Conservation (phyloP, 257 asterid genomes). For the Solanum pennellii region DNA sequence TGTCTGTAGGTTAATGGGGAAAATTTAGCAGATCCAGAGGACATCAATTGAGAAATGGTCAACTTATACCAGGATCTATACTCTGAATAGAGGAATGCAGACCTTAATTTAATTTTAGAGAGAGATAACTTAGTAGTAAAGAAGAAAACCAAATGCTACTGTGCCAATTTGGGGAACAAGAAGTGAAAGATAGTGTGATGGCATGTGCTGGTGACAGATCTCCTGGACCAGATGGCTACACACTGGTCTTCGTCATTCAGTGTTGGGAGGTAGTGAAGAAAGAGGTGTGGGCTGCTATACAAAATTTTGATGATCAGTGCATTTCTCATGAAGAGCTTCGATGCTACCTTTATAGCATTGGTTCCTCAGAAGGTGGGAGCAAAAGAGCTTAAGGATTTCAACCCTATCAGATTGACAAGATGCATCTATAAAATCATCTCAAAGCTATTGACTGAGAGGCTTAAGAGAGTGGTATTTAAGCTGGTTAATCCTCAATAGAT, state of each 20-base stretch:
- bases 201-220: neutral
- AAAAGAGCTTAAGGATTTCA: neutral
- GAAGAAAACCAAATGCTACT: neutral
- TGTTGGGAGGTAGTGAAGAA: neutral
- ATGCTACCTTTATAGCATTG: neutral
- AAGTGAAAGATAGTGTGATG: neutral
- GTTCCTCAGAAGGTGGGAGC: neutral
- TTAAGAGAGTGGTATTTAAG: neutral
- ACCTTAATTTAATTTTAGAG: neutral
- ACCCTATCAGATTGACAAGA: neutral
- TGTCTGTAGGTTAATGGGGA: neutral
- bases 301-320: neutral
- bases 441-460: neutral
- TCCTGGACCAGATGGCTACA: neutral
- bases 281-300: neutral
- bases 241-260: neutral
- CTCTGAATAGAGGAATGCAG: neutral
- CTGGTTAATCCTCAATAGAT: neutral
- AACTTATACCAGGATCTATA: neutral
- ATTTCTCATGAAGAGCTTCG: neutral
- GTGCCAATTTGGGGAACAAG: neutral
- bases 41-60: neutral
- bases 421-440: neutral
- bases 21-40: neutral
- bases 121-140: neutral